Evolutionary conservation across 1,139 yeast genomes (phyloP).

Genomic region (Geotrichum cucujoidarum): DNA sequence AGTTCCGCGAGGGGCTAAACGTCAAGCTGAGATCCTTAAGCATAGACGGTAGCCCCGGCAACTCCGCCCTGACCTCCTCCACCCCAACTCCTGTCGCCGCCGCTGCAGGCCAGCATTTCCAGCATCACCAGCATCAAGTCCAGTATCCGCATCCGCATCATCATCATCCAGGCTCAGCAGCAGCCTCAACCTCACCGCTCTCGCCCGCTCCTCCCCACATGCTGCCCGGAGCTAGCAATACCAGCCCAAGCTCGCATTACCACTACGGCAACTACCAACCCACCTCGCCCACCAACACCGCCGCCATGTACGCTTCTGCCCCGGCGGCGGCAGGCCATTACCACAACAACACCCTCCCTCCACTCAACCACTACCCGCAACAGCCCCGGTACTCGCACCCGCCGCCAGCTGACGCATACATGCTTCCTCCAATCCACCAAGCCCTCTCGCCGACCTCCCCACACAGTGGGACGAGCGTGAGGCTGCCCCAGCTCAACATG

Average conservation of each 20-base stretch:
- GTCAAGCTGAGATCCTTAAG: slow-evolving; percentile 2
- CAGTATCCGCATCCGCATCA: neutral
- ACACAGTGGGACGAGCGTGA: neutral
- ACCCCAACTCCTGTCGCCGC: neutral
- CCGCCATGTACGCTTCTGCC: neutral
- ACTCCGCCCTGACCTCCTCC: neutral
- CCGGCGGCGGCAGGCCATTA: neutral
- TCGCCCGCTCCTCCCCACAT: neutral
- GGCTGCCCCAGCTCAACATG: slow-evolving; percentile 5
- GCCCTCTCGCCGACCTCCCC: neutral
- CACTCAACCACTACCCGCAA: neutral
- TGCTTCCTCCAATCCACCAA: slow-evolving; percentile 9
- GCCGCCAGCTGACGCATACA: slow-evolving; percentile 1
- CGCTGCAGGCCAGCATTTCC: neutral
- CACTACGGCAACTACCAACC: neutral
- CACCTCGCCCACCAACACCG: too few species aligned
- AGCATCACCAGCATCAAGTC: neutral
- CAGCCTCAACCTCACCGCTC: neutral
- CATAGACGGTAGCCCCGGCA: too few species aligned
- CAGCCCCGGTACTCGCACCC: slow-evolving; percentile 8
- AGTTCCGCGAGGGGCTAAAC: slow-evolving; percentile 19
- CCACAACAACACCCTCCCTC: slow-evolving; percentile 3
- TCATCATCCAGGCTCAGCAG: neutral
- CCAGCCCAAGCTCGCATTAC: neutral
- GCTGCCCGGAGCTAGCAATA: neutral